Evolutionary conservation across 73 alveolate species (phyloP).

Genomic region (Breviolum minutum): DNA sequence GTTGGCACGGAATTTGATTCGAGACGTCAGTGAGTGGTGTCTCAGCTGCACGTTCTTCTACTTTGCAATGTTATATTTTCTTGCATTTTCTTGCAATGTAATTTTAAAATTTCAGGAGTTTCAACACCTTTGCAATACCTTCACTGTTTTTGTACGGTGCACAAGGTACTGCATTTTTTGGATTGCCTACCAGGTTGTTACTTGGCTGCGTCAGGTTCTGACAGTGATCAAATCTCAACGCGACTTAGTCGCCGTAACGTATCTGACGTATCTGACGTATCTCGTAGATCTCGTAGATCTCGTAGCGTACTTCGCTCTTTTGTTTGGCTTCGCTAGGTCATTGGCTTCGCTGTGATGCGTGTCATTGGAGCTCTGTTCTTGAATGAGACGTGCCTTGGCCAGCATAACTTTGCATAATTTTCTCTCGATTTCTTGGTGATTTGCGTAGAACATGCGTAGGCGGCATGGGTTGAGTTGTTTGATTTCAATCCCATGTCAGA

Average conservation of each 20-base stretch:
- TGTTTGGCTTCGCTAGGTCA: conserved; percentile 18
- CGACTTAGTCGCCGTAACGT: too few species aligned
- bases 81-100: neutral
- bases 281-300: too few species aligned
- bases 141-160: neutral
- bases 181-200: conserved; percentile 68
- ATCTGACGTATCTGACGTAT: too few species aligned
- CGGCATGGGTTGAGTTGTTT: too few species aligned
- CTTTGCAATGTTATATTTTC: neutral
- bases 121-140: neutral
- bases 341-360: conserved; percentile 88
- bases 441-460: neutral
- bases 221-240: too few species aligned
- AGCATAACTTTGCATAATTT: neutral
- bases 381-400: conserved; percentile 55
- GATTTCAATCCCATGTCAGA: too few species aligned
- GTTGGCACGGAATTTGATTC: conserved; percentile 53
- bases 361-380: conserved; percentile 84
- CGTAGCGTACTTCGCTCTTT: too few species aligned
- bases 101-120: neutral
- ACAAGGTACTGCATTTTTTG: conserved; percentile 43
- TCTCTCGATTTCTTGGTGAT: neutral
- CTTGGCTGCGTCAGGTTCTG: too few species aligned
- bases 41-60: neutral
- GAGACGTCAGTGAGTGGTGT: conserved; percentile 63